These are phyloP conservation scores for Zarea fungicola DNA, from an alignment of 2,329 filamentous ascomycete species.

Conservation along the genomic window DNA sequence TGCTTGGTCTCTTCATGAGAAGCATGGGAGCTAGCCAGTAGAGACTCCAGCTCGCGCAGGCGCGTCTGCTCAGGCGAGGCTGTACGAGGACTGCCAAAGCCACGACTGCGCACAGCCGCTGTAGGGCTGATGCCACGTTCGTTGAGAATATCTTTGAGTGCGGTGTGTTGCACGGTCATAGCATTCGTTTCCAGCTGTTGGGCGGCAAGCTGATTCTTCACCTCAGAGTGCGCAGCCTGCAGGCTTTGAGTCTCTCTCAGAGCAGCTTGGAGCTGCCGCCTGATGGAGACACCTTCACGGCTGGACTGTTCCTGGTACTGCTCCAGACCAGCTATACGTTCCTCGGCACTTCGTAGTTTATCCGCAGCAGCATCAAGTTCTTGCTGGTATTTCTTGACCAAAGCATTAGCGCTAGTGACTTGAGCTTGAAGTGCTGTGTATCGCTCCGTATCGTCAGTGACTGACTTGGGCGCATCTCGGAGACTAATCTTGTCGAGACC, in stretches of 20 bases:
- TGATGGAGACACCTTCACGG: slow-evolving; percentile 82
- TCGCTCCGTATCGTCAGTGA: slow-evolving; percentile 56
- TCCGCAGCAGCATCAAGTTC: slow-evolving; percentile 84
- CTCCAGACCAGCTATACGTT: slow-evolving; percentile 92
- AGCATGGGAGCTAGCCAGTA: slow-evolving; percentile 70
- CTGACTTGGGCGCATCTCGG: slow-evolving; percentile 43
- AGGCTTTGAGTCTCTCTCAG: slow-evolving; percentile 80
- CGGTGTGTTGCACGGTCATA: slow-evolving; percentile 83
- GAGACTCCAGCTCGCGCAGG: slow-evolving; percentile 79
- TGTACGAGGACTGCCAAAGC: slow-evolving; percentile 63
- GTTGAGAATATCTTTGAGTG: slow-evolving; percentile 84
- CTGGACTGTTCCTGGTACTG: slow-evolving; percentile 97
- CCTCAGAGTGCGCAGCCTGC: slow-evolving; percentile 72
- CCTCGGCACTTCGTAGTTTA: slow-evolving; percentile 86
- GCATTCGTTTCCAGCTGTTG: slow-evolving; percentile 94
- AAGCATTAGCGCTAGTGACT: slow-evolving; percentile 66
- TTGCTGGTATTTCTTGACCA: slow-evolving; percentile 83
- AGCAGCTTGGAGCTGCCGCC: slow-evolving; percentile 81
- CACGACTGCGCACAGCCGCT: slow-evolving; percentile 64
- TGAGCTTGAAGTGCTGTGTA: slow-evolving; percentile 73
- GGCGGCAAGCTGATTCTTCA: slow-evolving; percentile 75
- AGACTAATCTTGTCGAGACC: slow-evolving; percentile 71
- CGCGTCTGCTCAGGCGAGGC: slow-evolving; percentile 76
- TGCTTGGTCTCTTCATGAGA: slow-evolving; percentile 82
- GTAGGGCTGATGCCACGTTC: slow-evolving; percentile 83